Evolutionary conservation across 2,329 filamentous ascomycete genomes (phyloP).

Genomic region (Thielaviopsis euricoi): DNA sequence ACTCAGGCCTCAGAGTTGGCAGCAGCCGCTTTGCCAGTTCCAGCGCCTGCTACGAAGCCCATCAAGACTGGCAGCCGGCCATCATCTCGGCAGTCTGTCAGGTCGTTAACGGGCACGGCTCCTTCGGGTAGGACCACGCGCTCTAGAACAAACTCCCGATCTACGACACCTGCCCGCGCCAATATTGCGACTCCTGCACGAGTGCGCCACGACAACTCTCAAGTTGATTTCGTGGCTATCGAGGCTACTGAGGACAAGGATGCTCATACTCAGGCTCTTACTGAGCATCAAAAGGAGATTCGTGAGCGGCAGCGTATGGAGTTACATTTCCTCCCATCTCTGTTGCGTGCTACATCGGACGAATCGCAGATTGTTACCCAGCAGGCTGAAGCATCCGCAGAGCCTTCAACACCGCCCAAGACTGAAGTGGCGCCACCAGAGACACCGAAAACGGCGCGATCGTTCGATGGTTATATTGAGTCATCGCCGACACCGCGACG

Average conservation of each 20-base stretch:
- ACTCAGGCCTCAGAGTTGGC: constrained; percentile 12
- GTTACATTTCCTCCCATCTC: constrained; percentile 18
- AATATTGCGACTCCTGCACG: neutral
- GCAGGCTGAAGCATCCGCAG: neutral
- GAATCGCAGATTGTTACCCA: neutral
- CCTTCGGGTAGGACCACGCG: neutral
- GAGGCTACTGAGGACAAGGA: constrained; percentile 31
- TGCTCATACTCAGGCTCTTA: constrained; percentile 56
- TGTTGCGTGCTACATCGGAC: neutral
- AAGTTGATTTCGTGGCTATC: constrained; percentile 60
- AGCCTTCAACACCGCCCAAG: too few relatives aligned
- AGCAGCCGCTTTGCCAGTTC: neutral
- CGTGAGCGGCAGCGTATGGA: constrained; percentile 54
- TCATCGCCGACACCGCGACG: constrained; percentile 45
- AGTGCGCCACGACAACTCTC: constrained; percentile 64
- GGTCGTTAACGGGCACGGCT: neutral
- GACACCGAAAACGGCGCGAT: constrained; percentile 29
- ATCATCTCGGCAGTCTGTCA: neutral
- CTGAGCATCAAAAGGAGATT: constrained; percentile 65
- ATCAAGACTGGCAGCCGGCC: neutral
- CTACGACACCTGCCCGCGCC: neutral
- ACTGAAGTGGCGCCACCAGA: neutral
- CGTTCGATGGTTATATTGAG: constrained; percentile 35
- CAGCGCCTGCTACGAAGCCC: constrained; percentile 10
- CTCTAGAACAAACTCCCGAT: constrained; percentile 3